A percentile compares a stretch with the other conserved stretches of the same genome.
Evolutionary conservation across 1,284 basidiomycete species (phyloP).

Genomic region (Cutaneotrichosporon cutaneum): DNA sequence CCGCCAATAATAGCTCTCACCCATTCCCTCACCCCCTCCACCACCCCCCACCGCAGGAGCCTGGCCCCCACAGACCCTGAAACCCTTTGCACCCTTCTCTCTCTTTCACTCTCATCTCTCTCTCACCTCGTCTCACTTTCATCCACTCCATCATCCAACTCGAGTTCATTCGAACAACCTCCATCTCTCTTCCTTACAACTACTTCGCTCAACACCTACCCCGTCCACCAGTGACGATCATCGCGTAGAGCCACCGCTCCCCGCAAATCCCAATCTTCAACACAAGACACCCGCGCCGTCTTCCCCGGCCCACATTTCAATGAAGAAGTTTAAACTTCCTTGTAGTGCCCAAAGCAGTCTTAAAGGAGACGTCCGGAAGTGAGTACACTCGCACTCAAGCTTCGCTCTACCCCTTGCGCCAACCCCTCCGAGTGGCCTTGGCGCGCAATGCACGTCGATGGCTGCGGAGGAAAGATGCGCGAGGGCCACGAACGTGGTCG

Average conservation of each 20-base stretch:
- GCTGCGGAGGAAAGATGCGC: not conserved
- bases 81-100: too few species aligned
- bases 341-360: conserved; percentile 42
- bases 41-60: too few species aligned
- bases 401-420: not conserved
- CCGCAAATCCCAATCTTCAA: not conserved
- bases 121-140: too few species aligned
- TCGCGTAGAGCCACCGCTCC: not conserved
- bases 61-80: too few species aligned
- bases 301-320: conserved; percentile 19
- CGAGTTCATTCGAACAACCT: not conserved
- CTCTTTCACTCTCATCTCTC: too few species aligned
- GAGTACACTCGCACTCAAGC: conserved; percentile 20
- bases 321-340: conserved; percentile 50
- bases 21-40: too few species aligned
- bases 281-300: not conserved
- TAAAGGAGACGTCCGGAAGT: conserved; percentile 39
- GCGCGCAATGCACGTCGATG: not conserved
- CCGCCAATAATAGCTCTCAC: too few species aligned
- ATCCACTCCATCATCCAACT: not conserved
- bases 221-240: not conserved
- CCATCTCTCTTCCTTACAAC: not conserved
- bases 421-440: not conserved
- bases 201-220: not conserved
- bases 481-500: not conserved